Evolutionary conservation across 1,139 yeast genomes (phyloP), one percentile per base, ranked within the genome.

Genomic region (Lodderomyces oxycetoniae): DNA sequence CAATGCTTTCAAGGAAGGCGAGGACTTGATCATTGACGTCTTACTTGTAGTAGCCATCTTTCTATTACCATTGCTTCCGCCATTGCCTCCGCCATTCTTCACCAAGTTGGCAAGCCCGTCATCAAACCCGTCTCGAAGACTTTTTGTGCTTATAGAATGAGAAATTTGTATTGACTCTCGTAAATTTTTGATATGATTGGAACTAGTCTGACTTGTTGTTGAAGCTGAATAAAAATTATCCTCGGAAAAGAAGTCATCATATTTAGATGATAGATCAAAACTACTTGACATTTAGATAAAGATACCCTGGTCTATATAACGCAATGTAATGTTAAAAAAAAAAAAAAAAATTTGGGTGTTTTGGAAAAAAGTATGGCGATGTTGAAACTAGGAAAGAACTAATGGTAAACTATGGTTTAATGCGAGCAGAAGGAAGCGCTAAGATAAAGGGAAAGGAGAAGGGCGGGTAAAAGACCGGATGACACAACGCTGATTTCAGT

Each of bases 1-100:
- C 43, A 75, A 55, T 2, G 77, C 77, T 44, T 68, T 71, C 47
- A 75, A 63, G 26, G 77, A 71, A 5, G 81, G 81, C 30, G 78
- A 72, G 21, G 60, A 61, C 31, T 63, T 63, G 69, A 75, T 71
- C 27, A 74, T 67, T 31, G 71, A 59, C 2, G 79, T 70, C 12
- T 42, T 33, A 3, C 29, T 31, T 12, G 28, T 31, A 6, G 19
- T 22, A 4, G 14, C 6, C n/a, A 14, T 10, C 10, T n/a, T n/a
- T n/a, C 10, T 9, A 20, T 20, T 20, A 9, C 22, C 14, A 8
- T 31, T 29, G 9, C 16, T 4, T 4, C 4, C 14, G 11, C 5
- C 5, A 15, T 17, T 26, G 17, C 17, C 27, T 17, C 17, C 11
- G 16, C 12, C 12, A 13, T 7, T 19, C 10, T 8, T 10, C n/a